Conservation (phyloP, 2,329 filamentous ascomycete genomes). For the Ambrosiella cleistominuta region DNA sequence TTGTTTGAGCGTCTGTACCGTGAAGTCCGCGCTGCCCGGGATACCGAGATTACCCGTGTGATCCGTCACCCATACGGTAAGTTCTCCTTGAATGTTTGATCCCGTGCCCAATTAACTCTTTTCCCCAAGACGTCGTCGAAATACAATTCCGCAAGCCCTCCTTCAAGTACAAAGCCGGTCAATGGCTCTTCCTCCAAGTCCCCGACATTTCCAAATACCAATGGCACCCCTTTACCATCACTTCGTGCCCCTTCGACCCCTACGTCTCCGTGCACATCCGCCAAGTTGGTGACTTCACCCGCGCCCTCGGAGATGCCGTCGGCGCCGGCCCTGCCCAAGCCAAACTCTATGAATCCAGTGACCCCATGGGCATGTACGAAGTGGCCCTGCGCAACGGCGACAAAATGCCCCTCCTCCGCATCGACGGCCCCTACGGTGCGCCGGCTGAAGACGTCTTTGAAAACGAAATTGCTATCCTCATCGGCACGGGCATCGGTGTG, state of each 20-base stretch:
- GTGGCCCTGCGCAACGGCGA: conserved; percentile 87
- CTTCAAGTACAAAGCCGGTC: conserved; percentile 95
- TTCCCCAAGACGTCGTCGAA: conserved; percentile 62
- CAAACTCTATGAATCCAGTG: conserved; percentile 56
- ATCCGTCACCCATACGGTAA: conserved; percentile 86
- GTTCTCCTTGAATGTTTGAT: conserved; percentile 17
- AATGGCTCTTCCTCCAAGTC: conserved; percentile 94
- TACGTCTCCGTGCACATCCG: conserved; percentile 91
- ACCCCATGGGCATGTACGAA: conserved; percentile 95
- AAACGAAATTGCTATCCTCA: conserved; percentile 73
- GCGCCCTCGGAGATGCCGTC: conserved; percentile 83
- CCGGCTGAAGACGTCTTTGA: conserved; percentile 95
- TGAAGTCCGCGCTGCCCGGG: conserved; percentile 66
- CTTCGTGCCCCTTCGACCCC: conserved; percentile 87
- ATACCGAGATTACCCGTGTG: conserved; percentile 82
- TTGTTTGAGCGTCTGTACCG: conserved; percentile 77
- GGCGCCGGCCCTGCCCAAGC: conserved; percentile 76
- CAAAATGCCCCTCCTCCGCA: conserved; percentile 73
- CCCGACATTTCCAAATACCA: conserved; percentile 76
- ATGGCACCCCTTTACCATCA: conserved; percentile 99
- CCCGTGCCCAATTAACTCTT: conserved; percentile 17
- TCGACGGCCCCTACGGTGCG: conserved; percentile 91
- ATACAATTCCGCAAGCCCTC: conserved; percentile 93
- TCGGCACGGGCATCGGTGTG: conserved; percentile 74
- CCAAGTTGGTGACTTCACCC: conserved; percentile 92